Conservation (phyloP, 2,329 filamentous ascomycete species). For the Lecanicillium sp. region DNA sequence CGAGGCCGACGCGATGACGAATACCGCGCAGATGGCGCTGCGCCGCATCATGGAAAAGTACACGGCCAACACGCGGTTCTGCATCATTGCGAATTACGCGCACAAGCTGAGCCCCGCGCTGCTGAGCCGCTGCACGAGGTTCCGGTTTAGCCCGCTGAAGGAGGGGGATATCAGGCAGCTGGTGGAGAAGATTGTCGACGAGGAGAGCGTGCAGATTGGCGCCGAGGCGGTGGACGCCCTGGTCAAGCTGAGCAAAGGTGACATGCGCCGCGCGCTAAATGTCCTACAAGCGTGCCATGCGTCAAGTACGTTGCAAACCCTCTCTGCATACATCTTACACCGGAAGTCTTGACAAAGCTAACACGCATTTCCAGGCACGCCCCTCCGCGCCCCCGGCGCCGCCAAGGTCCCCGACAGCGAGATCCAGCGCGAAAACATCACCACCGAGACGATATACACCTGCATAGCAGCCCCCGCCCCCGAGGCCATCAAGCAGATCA, state of each 20-base stretch:
- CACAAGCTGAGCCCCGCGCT: conserved; percentile 94
- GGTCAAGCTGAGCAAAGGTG: conserved; percentile 83
- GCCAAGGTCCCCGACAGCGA: conserved; percentile 57
- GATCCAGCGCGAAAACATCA: conserved; percentile 68
- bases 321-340: not conserved
- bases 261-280: conserved; percentile 92
- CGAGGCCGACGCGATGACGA: conserved; percentile 99
- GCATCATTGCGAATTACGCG: conserved; percentile 97
- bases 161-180: conserved; percentile 77
- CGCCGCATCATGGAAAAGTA: conserved; percentile 99
- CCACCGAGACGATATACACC: conserved; percentile 93
- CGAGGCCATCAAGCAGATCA: conserved; percentile 76
- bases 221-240: conserved; percentile 75
- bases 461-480: conserved; percentile 95
- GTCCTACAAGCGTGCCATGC: conserved; percentile 96
- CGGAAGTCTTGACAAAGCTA: not conserved
- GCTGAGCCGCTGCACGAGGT: conserved; percentile 87
- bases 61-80: conserved; percentile 94
- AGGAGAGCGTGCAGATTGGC: conserved; percentile 80
- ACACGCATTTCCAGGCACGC: conserved; percentile 48
- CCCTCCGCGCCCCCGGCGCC: conserved; percentile 54
- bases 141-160: conserved; percentile 90
- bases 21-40: conserved; percentile 94
- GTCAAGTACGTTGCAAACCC: conserved; percentile 55
- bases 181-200: conserved; percentile 83